phyloP scores from a whole-genome alignment of 805 yeast species.

The Isabelozyma gotoi region DNA sequence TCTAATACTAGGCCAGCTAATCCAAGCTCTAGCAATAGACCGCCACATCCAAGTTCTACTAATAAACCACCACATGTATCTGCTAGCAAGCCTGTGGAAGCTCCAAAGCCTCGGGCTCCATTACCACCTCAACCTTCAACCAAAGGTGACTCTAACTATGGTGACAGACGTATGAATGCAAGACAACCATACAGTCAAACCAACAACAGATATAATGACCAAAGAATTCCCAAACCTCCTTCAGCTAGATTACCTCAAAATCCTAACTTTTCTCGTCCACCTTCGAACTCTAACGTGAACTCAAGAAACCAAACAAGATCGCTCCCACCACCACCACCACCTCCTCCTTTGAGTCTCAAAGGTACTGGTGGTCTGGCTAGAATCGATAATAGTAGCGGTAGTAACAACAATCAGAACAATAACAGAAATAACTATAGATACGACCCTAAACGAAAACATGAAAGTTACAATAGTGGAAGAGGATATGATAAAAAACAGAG shows the following conservation, averaged over 20 bases:
- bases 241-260: not conserved
- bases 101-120: constrained; percentile 4
- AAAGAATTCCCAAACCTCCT: constrained; percentile 1
- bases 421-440: constrained; percentile 9
- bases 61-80: not conserved
- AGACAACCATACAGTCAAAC: constrained; percentile 1
- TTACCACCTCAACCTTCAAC: constrained; percentile 10
- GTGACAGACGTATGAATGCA: constrained; percentile 3
- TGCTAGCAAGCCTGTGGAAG: not conserved
- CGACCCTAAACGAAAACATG: constrained; percentile 24
- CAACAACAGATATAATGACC: constrained; percentile 2
- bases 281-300: not conserved
- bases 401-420: constrained; percentile 5
- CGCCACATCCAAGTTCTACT: not conserved
- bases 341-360: constrained; percentile 23
- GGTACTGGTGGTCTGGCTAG: constrained; percentile 9
- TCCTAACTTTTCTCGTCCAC: not conserved
- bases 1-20: not conserved
- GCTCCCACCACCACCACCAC: constrained; percentile 15
- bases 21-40: not conserved
- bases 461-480: constrained; percentile 16
- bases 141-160: constrained; percentile 4
- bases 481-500: constrained; percentile 30
- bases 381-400: constrained; percentile 7
- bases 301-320: not conserved